Base-by-base conservation (phyloP, 805 yeast genomes). In the Priceomyces castillae region DNA sequence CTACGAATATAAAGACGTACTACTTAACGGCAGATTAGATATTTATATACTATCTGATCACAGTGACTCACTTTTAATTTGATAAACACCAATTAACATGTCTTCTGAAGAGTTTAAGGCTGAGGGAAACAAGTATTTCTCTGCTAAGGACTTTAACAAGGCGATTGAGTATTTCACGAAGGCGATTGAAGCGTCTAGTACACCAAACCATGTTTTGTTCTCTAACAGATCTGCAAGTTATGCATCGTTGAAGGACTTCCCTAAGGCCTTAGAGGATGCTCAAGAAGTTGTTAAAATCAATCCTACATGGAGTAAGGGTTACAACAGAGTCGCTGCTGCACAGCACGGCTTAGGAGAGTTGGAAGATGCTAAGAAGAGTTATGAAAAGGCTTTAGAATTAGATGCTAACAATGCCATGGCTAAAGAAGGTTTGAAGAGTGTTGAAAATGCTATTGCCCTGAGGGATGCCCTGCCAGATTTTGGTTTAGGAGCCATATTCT, bases 181-280 rank as follows among this genome's bases (percentile, higher is more conserved):
- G 63, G 99, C 97, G 26, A 94, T 92, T 57, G 95, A 81, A 36
- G 88, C 79, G 11, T 82, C 96, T 0, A 74, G 82, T 36, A 50
- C 75, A 4, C 96, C 97, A 49, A 94, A 92, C 65, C 97, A 92
- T 62, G 97, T 94, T 14, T 74, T 94, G 42, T 90, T 74, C 64
- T 90, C 97, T 40, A 94, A 94, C 72, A 82, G 99, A 65, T 90
- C 98, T 9, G 99, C 96, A 11, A 79, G 89, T 44, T 84, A 84
- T 58, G 85, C 97, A 3, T 87, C 97, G 5, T 67, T 82, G 69
- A 81, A 81, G 58, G 70, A 90, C 56, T 94, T 82, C 58, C 64
- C 63, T 17, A 70, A 82, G 46, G 99, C 98, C 3, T 72, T 89
- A 47, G 71, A 74, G 37, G 99, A 94, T 64, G 99, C 98, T 14